Base-by-base conservation (phyloP, 225 moss, liverwort and hornwort genomes). In the Physcomitrium patens region DNA sequence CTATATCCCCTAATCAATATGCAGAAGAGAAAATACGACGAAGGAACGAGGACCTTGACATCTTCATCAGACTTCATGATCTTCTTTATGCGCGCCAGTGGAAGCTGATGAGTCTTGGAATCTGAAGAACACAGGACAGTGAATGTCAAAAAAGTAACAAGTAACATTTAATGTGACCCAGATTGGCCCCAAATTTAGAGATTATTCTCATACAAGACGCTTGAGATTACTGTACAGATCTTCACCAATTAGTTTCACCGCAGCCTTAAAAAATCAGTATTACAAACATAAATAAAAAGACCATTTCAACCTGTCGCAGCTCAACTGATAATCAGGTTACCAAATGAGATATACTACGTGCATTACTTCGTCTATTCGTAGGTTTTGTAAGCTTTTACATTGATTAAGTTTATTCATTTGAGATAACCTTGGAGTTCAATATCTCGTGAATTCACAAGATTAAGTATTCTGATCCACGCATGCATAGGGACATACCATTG, bases 11-110 rank as follows among this genome's bases (percentile, higher is more conserved):
- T 45, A 59, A 37, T 66, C 55, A 11, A 69, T 10, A 26, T 48
- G 14, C 27, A 26, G 15, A 56, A 49, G 18, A 45, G 52, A n/a
- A 74, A n/a, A 19, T 47, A 50, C 48, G 66, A 7, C 0, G 20
- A 49, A 20, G 12, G 49, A 60, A 49, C 16, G 42, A 42, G 44
- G n/a, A 86, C 89, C 89, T 89, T 89, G 3, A 89, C 89, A 82
- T 89, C 89, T 81, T 89, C 89, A 65, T 89, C 89, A 20, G 89
- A 89, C 75, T 89, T 89, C 89, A 89, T 89, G 61, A 89, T 89
- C 74, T 89, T 89, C 55, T 89, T 89, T 7, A 89, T 89, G 41
- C 89, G 86, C n/a, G 89, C 89, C 65, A 89, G 71, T 49, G 89
- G 89, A 68, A 89, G 81, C 76, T 89, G 86, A 62, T 89, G 89